Conservation (phyloP, 1,284 basidiomycete species). For the Coriolopsis trogii region DNA sequence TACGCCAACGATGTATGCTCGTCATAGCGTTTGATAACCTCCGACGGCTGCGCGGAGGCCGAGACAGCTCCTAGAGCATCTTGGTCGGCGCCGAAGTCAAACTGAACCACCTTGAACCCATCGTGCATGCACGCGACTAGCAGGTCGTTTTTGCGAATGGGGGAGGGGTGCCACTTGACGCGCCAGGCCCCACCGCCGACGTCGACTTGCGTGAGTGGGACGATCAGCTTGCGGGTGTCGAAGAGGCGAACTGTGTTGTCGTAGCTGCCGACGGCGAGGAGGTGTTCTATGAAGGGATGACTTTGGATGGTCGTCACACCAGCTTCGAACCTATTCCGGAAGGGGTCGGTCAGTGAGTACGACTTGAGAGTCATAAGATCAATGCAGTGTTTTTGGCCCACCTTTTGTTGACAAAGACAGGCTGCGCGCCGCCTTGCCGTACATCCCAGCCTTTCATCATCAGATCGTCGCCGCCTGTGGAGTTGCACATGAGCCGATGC, state of each 20-base stretch:
- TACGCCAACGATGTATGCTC: constrained; percentile 89
- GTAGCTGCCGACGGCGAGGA: constrained; percentile 95
- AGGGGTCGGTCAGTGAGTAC: not conserved
- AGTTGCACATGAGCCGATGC: not conserved
- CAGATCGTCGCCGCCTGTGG: constrained; percentile 89
- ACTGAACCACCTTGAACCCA: constrained; percentile 84
- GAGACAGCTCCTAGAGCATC: not conserved
- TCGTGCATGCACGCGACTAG: constrained; percentile 97
- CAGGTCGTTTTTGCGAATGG: constrained; percentile 63
- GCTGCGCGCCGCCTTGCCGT: constrained; percentile 61
- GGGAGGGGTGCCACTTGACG: constrained; percentile 90
- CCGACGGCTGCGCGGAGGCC: constrained; percentile 27
- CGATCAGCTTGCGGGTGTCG: constrained; percentile 73
- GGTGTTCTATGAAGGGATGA: constrained; percentile 78
- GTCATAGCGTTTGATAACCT: constrained; percentile 68
- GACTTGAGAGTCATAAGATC: not conserved
- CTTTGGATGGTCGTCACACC: constrained; percentile 93
- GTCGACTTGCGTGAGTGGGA: constrained; percentile 62
- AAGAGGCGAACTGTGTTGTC: constrained; percentile 84
- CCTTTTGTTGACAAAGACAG: constrained; percentile 79
- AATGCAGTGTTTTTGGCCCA: constrained; percentile 33
- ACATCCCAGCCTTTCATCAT: constrained; percentile 92
- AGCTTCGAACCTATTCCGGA: constrained; percentile 76
- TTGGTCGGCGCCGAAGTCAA: constrained; percentile 35
- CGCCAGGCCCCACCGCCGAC: constrained; percentile 96